Base-by-base conservation (phyloP, 164 flowering plant species). In the Malania oleifera region DNA sequence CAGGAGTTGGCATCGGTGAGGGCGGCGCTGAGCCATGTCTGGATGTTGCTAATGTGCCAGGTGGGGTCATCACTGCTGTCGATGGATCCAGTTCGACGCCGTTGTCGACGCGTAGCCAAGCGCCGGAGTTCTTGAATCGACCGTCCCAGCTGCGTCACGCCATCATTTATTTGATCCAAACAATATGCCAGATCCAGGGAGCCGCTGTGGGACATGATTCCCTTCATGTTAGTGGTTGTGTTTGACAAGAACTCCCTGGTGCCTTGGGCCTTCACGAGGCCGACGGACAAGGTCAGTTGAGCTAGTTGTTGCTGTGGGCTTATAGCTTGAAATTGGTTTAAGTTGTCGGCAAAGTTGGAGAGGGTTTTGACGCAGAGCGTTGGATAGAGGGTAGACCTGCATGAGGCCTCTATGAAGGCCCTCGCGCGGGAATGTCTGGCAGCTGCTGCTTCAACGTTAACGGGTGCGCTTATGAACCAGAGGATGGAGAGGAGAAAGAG, bases 11-110 rank as follows among this genome's bases (percentile, higher is more conserved):
- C 74, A 43, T 77, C 82, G 0, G 84, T 77, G 7, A 69, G n/a
- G 2, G 82, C 81, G 0, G 80, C 45, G 37, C 82, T 73, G 13
- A 69, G 59, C 84, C 84, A 80, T 1, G 77, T 69, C 52, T 69
- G 66, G 19, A 80, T 66, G 51, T 77, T 80, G 52, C 64, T 73
- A 7, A 68, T 52, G 56, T 57, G 78, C 80, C 73, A 77, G 1
- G 40, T 45, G 15, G 73, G 56, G 25, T 72, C 59, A 15, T 46
- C 45, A 22, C 52, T 38, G 20, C 57, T 9, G 17, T 38, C 29
- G n/a, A n/a, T n/a, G n/a, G n/a, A n/a, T 40, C 5, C 5, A 31
- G 35, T 31, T 43, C 15, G 29, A 18, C 18, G n/a, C n/a, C n/a
- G n/a, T n/a, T n/a, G n/a, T n/a, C n/a, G n/a, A n/a, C n/a, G n/a